Evolutionary conservation across 345 rosid genomes (phyloP).

Genomic region (Lepidium africanum): DNA sequence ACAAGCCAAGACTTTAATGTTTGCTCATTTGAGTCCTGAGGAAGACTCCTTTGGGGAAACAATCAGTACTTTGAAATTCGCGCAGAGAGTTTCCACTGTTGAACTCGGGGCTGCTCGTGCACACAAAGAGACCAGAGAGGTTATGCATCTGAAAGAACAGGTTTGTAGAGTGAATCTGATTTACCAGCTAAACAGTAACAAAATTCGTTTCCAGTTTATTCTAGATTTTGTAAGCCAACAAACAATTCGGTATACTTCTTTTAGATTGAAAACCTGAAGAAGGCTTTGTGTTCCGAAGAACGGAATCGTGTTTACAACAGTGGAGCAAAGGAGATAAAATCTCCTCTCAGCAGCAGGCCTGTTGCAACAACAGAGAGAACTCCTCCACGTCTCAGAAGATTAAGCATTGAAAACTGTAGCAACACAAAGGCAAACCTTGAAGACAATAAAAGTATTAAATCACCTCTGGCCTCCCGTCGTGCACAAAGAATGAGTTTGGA

Average conservation of each 20-base stretch:
- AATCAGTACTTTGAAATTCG: too few species aligned
- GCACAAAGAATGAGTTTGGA: conserved; percentile 60
- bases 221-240: not conserved
- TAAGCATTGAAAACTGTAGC: conserved; percentile 40
- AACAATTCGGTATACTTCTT: conserved; percentile 12
- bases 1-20: too few species aligned
- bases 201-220: not conserved
- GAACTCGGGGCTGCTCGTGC: not conserved
- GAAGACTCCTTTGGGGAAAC: too few species aligned
- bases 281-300: conserved; percentile 63
- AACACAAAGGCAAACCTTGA: conserved; percentile 37
- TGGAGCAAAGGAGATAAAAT: conserved; percentile 35
- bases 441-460: conserved; percentile 42
- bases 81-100: too few species aligned
- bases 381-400: conserved; percentile 63
- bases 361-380: conserved; percentile 44
- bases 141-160: conserved; percentile 80
- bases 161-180: conserved; percentile 24
- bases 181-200: not conserved
- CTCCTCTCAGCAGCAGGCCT: conserved; percentile 26
- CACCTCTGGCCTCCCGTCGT: conserved; percentile 40
- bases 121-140: conserved; percentile 75
- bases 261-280: conserved; percentile 81
- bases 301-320: conserved; percentile 24
- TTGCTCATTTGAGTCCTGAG: too few species aligned